Evolutionary conservation across 495 filamentous ascomycete genomes (phyloP).

Genomic region (Aspergillus leporis): DNA sequence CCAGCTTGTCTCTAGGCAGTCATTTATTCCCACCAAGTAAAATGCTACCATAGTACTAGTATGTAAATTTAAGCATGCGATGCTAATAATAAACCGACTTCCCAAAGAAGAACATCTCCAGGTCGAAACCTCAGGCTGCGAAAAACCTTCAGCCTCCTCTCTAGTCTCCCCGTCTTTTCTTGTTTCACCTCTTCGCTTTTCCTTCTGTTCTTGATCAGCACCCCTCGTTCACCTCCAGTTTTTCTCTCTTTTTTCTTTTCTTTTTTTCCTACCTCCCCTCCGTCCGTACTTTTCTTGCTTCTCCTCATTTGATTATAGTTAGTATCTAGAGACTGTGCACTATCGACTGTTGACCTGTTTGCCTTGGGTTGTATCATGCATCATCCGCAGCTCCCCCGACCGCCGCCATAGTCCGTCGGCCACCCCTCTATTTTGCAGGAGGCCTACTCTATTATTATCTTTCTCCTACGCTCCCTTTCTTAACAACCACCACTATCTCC

Average conservation of each 20-base stretch:
- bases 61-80: neutral
- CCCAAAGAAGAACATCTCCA: slow-evolving; percentile 12
- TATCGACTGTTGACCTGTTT: neutral
- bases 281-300: neutral
- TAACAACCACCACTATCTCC: slow-evolving; percentile 13
- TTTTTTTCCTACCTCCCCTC: slow-evolving; percentile 1
- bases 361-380: slow-evolving; percentile 33
- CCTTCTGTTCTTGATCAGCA: slow-evolving; percentile 5
- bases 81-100: slow-evolving; percentile 9
- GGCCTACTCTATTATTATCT: neutral
- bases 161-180: neutral
- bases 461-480: slow-evolving; percentile 16
- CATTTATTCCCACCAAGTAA: neutral
- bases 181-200: slow-evolving; percentile 8
- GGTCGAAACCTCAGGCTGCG: slow-evolving; percentile 10
- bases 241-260: slow-evolving; percentile 5
- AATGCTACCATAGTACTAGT: neutral
- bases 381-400: slow-evolving; percentile 32
- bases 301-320: neutral
- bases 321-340: neutral
- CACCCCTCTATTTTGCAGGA: slow-evolving; percentile 10
- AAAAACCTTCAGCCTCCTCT: slow-evolving; percentile 13
- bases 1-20: slow-evolving; percentile 2
- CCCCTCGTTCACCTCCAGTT: slow-evolving; percentile 7
- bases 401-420: slow-evolving; percentile 41